phyloP scores from a whole-genome alignment of 2,329 filamentous ascomycete genomes.

The Claviceps pusilla region DNA sequence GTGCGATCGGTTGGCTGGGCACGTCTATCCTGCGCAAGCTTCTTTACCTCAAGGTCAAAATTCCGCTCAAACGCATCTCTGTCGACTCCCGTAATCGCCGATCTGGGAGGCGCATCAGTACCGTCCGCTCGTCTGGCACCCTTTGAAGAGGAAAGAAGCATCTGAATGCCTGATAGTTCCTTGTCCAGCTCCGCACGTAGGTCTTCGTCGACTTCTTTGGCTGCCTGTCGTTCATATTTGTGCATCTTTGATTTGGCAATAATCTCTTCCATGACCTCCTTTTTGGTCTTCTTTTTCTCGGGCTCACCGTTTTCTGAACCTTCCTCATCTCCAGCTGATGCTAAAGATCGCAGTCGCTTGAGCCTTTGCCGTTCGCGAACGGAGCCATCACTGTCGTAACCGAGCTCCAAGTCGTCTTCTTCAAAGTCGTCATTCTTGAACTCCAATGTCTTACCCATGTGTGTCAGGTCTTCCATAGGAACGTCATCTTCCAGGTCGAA shows the following conservation, averaged over 20 bases:
- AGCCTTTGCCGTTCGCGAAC: constrained; percentile 38
- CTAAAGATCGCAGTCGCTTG: constrained; percentile 38
- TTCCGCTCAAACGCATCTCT: constrained; percentile 63
- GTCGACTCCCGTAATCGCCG: constrained; percentile 37
- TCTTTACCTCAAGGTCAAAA: constrained; percentile 71
- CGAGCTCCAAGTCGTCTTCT: constrained; percentile 53
- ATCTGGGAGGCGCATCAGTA: constrained; percentile 10
- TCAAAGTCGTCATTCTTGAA: constrained; percentile 64
- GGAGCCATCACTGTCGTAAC: constrained; percentile 41
- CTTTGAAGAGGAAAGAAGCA: constrained; percentile 44
- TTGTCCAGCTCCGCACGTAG: constrained; percentile 72
- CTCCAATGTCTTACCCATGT: constrained; percentile 61
- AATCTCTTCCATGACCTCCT: constrained; percentile 94
- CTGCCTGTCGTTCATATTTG: constrained; percentile 85
- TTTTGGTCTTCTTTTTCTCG: constrained; percentile 82
- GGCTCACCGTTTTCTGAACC: constrained; percentile 41
- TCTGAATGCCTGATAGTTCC: constrained; percentile 61
- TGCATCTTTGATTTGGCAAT: constrained; percentile 93
- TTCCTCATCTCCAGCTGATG: constrained; percentile 30
- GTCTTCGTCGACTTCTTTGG: constrained; percentile 87
- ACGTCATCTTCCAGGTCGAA: constrained; percentile 76
- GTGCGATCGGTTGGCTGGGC: constrained; percentile 76
- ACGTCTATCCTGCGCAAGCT: constrained; percentile 70
- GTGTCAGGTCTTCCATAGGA: constrained; percentile 55
- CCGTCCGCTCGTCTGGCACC: constrained; percentile 23